phyloP scores from a whole-genome alignment of 441 rosid species.

The Croton laevigatus region DNA sequence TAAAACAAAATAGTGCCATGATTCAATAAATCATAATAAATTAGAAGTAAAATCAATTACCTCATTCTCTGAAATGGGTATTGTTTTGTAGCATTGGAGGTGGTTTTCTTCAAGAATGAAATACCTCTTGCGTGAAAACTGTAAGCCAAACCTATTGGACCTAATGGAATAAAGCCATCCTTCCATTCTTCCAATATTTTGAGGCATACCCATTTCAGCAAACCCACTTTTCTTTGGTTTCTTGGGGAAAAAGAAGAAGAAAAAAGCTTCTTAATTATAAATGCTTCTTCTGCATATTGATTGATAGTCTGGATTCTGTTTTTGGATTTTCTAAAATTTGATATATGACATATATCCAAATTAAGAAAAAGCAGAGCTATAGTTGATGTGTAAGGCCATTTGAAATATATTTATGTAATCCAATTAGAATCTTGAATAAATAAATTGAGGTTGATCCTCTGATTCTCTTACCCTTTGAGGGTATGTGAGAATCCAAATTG shows the following conservation, averaged over 20 bases:
- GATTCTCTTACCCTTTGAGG: conserved; percentile 53
- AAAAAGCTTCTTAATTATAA: not conserved
- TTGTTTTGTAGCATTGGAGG: conserved; percentile 63
- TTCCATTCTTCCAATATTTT: conserved; percentile 58
- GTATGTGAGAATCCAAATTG: conserved; percentile 71
- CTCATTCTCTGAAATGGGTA: conserved; percentile 57
- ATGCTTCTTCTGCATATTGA: not conserved
- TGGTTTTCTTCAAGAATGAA: conserved; percentile 56
- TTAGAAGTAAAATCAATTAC: conserved; percentile 25
- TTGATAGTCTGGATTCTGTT: not conserved
- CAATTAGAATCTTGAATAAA: not conserved
- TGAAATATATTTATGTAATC: not conserved
- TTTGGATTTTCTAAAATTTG: not conserved
- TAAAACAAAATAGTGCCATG: not conserved
- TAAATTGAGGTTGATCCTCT: conserved; percentile 46
- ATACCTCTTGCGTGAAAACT: conserved; percentile 72
- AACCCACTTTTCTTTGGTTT: not conserved
- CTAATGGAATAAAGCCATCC: conserved; percentile 88
- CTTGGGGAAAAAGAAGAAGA: not conserved
- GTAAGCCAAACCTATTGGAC: conserved; percentile 74
- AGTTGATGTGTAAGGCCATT: not conserved
- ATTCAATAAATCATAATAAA: not conserved
- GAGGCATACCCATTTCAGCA: conserved; percentile 34
- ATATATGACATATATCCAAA: not conserved
- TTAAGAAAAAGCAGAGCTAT: not conserved